Base-by-base conservation (phyloP, 441 rosid genomes). In the Pelargonium australe region DNA sequence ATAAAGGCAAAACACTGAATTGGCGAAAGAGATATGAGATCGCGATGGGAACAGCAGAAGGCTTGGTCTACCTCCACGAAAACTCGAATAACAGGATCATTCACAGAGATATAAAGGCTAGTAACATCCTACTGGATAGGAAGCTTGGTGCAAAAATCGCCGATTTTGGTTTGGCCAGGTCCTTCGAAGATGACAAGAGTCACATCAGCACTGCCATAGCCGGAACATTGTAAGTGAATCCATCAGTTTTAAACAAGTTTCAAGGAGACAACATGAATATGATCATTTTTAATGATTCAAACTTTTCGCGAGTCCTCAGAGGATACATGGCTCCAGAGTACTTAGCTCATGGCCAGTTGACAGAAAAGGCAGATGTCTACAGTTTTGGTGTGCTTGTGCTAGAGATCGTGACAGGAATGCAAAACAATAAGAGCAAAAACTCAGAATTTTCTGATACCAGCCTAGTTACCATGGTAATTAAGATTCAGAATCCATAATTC, bases 271-370 rank as follows among this genome's bases (percentile, higher is more conserved):
- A 34, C 40, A 34, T 34, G 40, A 4, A 34, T 5, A 34, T 34
- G 34, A 34, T 34, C 5, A 31, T 31, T 31, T 34, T 4, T 34
- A 34, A 55, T 55, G 16, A n/a, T 17, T 53, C 14, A 28, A 23
- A 25, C 17, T 63, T 65, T 25, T 51, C 63, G 47, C 28, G 67
- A 61, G 79, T 81, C 16, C 75, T 13, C 76, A 92, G 98, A 23
- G 99, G 99, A 44, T 90, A 95, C 76, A 92, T 95, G 98, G 97
- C 99, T 65, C 99, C 98, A 0, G 98, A 95, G 79, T 92, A 95
- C 81, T 82, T 90, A 12, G 95, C 91, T 11, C 90, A 90, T 31
- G 98, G 98, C 65, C 96, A 87, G 73, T 75, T 94, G 68, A 88
- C 98, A 5, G 97, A 91, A 70, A 94, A 91, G 74, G 95, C 73